A percentile compares a stretch with the other conserved stretches of the same genome.
phyloP scores from a whole-genome alignment of 2,329 filamentous ascomycete genomes.

The Aspergillus eucalypticola region DNA sequence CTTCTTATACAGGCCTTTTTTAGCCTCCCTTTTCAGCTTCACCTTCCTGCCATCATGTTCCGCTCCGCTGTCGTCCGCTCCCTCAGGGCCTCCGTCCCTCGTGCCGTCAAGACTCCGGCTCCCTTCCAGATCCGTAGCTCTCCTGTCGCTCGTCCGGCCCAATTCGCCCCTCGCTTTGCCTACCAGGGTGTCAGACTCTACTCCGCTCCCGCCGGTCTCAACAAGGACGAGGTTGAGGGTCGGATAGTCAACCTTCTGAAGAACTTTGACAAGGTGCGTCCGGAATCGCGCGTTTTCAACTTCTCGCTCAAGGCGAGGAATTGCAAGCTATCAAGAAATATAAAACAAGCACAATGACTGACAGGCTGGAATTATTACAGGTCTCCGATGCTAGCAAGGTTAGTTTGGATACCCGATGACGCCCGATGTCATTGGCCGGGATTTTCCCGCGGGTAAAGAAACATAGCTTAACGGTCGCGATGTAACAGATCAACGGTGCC shows the following conservation, averaged over 20 bases:
- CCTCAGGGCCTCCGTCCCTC: slow-evolving; percentile 58
- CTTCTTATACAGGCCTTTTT: background rate
- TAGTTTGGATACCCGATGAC: slow-evolving; percentile 17
- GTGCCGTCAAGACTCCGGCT: slow-evolving; percentile 57
- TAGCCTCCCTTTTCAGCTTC: slow-evolving; percentile 8
- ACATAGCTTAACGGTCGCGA: slow-evolving; percentile 26
- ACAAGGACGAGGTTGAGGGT: slow-evolving; percentile 82
- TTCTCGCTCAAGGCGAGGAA: background rate
- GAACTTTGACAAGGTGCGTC: slow-evolving; percentile 91
- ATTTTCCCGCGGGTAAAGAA: slow-evolving; percentile 5
- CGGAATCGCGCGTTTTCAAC: slow-evolving; percentile 7
- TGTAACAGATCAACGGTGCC: slow-evolving; percentile 69
- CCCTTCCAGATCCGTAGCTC: slow-evolving; percentile 61
- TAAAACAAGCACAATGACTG: slow-evolving; percentile 3
- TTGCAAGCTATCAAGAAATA: background rate
- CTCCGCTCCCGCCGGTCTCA: slow-evolving; percentile 75
- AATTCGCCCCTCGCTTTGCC: slow-evolving; percentile 62
- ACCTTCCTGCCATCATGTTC: slow-evolving; percentile 68
- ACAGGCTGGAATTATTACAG: slow-evolving; percentile 23
- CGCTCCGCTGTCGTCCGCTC: slow-evolving; percentile 81
- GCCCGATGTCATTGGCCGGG: background rate
- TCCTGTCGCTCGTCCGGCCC: slow-evolving; percentile 62
- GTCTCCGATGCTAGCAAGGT: slow-evolving; percentile 45
- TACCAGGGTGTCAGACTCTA: slow-evolving; percentile 79
- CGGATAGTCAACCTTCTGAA: slow-evolving; percentile 89